Percentiles rank a stretch among this genome's conserved stretches.
Evolutionary conservation across 306 rosid species (phyloP).

Genomic region (Abrus precatorius): DNA sequence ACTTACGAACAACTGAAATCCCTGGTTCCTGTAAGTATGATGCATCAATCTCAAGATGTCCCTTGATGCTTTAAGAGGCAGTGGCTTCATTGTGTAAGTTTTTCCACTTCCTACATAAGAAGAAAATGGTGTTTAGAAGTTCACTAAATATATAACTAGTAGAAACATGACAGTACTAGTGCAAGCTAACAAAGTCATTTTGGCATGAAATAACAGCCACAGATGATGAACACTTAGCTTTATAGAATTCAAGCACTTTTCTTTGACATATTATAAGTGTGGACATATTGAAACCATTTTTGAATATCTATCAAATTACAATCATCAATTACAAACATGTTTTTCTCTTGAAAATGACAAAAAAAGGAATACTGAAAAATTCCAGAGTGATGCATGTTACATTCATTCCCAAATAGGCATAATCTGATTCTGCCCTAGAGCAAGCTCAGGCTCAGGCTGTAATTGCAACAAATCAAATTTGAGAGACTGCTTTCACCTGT

Average conservation of each 20-base stretch:
- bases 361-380: background rate
- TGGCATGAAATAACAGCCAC: constrained; percentile 25
- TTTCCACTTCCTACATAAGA: constrained; percentile 81
- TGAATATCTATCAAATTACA: constrained; percentile 17
- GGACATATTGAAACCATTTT: constrained; percentile 8
- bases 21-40: constrained; percentile 84
- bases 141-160: constrained; percentile 20
- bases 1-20: constrained; percentile 88
- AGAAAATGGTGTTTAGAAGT: constrained; percentile 38
- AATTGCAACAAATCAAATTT: constrained; percentile 31
- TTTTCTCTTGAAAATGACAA: background rate
- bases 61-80: constrained; percentile 90
- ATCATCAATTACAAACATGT: background rate
- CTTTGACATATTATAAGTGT: constrained; percentile 15
- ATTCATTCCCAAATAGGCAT: constrained; percentile 35
- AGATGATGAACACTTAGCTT: constrained; percentile 15
- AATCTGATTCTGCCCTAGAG: background rate
- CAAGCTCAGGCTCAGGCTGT: constrained; percentile 38
- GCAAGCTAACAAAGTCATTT: constrained; percentile 38
- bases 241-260: constrained; percentile 27
- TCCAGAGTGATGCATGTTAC: background rate
- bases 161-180: constrained; percentile 19
- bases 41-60: constrained; percentile 92
- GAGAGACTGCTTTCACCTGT: constrained; percentile 66
- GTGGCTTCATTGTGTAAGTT: constrained; percentile 93